A percentile compares a stretch with the other conserved stretches of the same genome.
phyloP scores from a whole-genome alignment of 2,329 filamentous ascomycete genomes.

The Teratosphaeria viscida region DNA sequence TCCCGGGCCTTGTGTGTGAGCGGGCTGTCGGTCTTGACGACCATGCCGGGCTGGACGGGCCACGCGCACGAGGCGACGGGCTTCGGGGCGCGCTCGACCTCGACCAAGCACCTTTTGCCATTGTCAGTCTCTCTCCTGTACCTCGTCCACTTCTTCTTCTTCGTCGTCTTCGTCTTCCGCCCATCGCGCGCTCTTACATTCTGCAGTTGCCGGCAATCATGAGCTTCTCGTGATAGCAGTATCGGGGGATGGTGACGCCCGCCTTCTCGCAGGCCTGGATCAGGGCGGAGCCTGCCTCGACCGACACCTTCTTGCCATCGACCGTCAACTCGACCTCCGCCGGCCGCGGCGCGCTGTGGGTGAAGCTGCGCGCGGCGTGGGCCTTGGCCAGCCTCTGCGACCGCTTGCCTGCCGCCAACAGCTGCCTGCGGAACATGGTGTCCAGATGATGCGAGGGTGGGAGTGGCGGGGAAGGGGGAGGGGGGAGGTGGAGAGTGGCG shows the following conservation, averaged over 20 bases:
- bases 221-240: conserved; percentile 99
- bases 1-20: conserved; percentile 95
- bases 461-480: no score
- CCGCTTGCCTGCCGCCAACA: not conserved
- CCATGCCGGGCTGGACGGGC: conserved; percentile 98
- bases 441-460: not conserved
- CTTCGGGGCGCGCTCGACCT: conserved; percentile 93
- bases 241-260: conserved; percentile 83
- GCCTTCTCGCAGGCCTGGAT: conserved; percentile 99
- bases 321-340: conserved; percentile 90
- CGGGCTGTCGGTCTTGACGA: conserved; percentile 95
- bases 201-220: conserved; percentile 99
- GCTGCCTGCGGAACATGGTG: not conserved
- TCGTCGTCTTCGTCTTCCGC: not conserved
- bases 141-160: not conserved
- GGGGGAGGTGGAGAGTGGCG: no score
- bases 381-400: not conserved
- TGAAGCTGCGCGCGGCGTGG: not conserved
- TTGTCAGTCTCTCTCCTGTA: not conserved
- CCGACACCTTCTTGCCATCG: conserved; percentile 98
- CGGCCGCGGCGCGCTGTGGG: conserved; percentile 44
- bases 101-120: conserved; percentile 60
- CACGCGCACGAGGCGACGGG: conserved; percentile 97
- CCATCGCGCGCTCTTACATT: conserved; percentile 46
- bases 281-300: conserved; percentile 93